These are phyloP conservation scores for Alternaria sp. DNA, from an alignment of 2,329 filamentous ascomycete species.

Conservation along the genomic window DNA sequence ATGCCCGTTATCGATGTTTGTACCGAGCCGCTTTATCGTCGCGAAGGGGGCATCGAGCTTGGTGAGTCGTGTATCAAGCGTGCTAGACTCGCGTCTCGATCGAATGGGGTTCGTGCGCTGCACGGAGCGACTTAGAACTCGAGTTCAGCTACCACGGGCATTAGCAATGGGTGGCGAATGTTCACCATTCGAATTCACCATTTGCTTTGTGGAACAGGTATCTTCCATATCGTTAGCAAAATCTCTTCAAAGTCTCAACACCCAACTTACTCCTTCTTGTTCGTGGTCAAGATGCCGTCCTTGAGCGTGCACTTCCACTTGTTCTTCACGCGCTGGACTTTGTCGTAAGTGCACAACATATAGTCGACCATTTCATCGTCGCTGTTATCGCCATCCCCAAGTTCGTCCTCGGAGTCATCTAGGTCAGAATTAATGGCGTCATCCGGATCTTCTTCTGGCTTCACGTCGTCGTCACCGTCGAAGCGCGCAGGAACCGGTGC, in stretches of 20 bases:
- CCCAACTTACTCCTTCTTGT: constrained; percentile 77
- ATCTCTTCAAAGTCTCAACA: background rate
- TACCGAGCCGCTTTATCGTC: background rate
- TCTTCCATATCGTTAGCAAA: constrained; percentile 48
- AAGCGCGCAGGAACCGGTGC: constrained; percentile 50
- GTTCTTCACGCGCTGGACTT: constrained; percentile 98
- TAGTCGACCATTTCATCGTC: constrained; percentile 85
- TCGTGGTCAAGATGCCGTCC: constrained; percentile 91
- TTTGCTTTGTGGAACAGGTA: constrained; percentile 98
- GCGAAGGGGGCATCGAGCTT: background rate
- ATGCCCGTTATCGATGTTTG: background rate
- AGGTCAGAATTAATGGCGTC: constrained; percentile 99
- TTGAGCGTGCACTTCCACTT: constrained; percentile 97
- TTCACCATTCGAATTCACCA: constrained; percentile 95
- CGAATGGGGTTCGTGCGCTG: constrained; percentile 7
- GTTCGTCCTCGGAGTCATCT: constrained; percentile 88
- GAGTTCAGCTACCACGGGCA: constrained; percentile 29
- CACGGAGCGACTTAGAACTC: constrained; percentile 24
- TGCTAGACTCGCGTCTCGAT: constrained; percentile 11
- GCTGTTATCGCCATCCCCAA: constrained; percentile 81
- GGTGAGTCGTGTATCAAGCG: background rate
- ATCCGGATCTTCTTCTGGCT: constrained; percentile 68
- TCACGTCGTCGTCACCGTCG: constrained; percentile 66
- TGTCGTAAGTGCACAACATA: constrained; percentile 99
- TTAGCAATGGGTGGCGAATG: constrained; percentile 22